Percentiles rank a stretch among this genome's conserved stretches.
phyloP scores from a whole-genome alignment of 2,329 filamentous ascomycete genomes.

The Penicillium sp. region DNA sequence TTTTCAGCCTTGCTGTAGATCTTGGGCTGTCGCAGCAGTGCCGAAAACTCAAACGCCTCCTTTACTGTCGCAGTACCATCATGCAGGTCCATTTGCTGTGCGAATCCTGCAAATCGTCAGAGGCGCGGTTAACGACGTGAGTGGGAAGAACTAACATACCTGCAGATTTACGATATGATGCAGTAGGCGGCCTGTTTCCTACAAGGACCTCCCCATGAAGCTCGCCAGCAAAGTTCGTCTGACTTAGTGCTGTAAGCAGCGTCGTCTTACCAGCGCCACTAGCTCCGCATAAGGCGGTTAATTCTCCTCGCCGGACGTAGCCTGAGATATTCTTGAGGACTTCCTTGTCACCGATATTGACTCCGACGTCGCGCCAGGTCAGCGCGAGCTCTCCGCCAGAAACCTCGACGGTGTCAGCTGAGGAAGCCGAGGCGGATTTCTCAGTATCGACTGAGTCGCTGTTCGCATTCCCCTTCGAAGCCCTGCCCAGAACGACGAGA shows the following conservation, averaged over 20 bases:
- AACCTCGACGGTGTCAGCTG: background rate
- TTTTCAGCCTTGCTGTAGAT: background rate
- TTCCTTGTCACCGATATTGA: constrained; percentile 3
- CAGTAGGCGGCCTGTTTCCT: background rate
- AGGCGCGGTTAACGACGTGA: no score
- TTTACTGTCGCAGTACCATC: constrained; percentile 5
- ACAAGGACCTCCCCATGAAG: background rate
- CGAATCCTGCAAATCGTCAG: background rate
- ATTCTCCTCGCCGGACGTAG: constrained; percentile 5
- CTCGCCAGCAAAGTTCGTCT: constrained; percentile 1
- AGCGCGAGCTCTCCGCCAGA: background rate
- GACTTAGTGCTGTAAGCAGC: background rate
- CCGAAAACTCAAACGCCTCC: constrained; percentile 11
- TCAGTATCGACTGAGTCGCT: background rate
- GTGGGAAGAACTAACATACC: background rate
- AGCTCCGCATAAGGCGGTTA: constrained; percentile 7
- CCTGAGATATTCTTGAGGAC: constrained; percentile 3
- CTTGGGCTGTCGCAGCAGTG: background rate
- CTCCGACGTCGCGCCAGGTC: background rate
- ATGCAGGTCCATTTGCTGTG: constrained; percentile 9
- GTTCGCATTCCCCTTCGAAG: background rate
- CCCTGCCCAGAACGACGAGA: background rate
- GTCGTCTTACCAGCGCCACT: constrained; percentile 14
- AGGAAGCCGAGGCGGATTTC: background rate
- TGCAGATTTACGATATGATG: background rate